Evolutionary conservation across 768 basidiomycete genomes (phyloP), one percentile per base, ranked within the genome.

Genomic region (Fomitopsis serialis): DNA sequence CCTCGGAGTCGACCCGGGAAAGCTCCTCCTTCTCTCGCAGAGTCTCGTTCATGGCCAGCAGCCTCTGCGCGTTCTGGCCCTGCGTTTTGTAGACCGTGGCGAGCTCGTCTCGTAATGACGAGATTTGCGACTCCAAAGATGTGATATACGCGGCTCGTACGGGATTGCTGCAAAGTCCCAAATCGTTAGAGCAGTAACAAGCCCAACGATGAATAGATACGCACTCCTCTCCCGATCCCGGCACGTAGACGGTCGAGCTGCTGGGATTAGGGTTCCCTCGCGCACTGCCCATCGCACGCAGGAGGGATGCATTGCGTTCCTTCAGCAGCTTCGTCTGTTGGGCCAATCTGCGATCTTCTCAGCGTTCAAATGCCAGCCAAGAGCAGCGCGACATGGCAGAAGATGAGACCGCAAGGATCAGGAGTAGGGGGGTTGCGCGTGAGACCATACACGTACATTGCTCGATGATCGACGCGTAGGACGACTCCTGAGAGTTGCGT

Each of bases 21-120:
- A 87, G 67, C 59, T 98, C 95, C 64, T 98, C 95, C 69, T 93
- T 88, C 68, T 95, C 94, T 47, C 93, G 84, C 8, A 98, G 77
- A 1, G 92, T 92, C 69, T 99, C 97, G 56, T 92, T 95, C 86
- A 99, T 92, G 3, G 89, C 80, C 13, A 99, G 77, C 8, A 96
- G 80, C 36, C 93, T 81, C 67, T 97, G 95, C 1, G 94, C 90
- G 68, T 97, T 96, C 71, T 96, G 92, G 3, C 92, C 90, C 58
- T 98, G 95, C 0, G 92, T 91, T 69, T 96, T 95, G 76, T 98
- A 99, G 1, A 96, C 84, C 9, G 89, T 91, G 2, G 95, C 92
- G 47, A 98, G 78, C 68, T 98, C 96, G 61, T 91, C 89, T 32
- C 95, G 85, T 46, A 97, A 75, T 11, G 89, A 85, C 2, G 92